These are phyloP conservation scores for Diaporthe destruens DNA, from an alignment of 2,329 filamentous ascomycete genomes.

Conservation along the genomic window DNA sequence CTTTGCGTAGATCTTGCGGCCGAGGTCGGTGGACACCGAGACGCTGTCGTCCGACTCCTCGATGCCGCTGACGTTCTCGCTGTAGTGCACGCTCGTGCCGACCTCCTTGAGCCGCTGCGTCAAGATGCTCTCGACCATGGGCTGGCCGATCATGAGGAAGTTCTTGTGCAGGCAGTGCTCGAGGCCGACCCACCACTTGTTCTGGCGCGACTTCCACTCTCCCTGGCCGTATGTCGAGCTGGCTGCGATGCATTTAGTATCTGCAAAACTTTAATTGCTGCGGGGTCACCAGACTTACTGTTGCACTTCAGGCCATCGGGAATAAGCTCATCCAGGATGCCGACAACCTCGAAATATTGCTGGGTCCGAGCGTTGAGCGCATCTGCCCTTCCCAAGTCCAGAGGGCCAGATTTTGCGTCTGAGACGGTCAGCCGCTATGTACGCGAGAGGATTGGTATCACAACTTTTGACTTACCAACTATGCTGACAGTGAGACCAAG, in stretches of 20 bases:
- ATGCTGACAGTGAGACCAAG: slow-evolving; percentile 57
- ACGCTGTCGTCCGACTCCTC: slow-evolving; percentile 47
- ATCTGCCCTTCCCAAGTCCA: slow-evolving; percentile 60
- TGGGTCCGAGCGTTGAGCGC: slow-evolving; percentile 63
- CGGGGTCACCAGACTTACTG: slow-evolving; percentile 49
- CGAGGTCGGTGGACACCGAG: slow-evolving; percentile 48
- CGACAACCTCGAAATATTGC: slow-evolving; percentile 60
- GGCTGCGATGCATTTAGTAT: background rate
- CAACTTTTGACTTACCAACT: slow-evolving; percentile 48
- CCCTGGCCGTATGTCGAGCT: slow-evolving; percentile 61
- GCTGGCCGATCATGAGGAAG: slow-evolving; percentile 64
- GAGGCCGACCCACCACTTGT: slow-evolving; percentile 61
- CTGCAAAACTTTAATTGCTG: accelerated
- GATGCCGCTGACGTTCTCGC: slow-evolving; percentile 53
- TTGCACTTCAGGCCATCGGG: slow-evolving; percentile 61
- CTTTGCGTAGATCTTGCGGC: slow-evolving; percentile 50
- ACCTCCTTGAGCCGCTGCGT: slow-evolving; percentile 49
- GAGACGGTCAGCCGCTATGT: background rate
- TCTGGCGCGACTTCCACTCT: slow-evolving; percentile 61
- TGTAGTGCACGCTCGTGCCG: slow-evolving; percentile 51
- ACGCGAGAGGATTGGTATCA: no score
- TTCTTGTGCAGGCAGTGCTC: slow-evolving; percentile 60
- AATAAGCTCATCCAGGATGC: slow-evolving; percentile 57
- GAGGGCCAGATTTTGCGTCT: slow-evolving; percentile 55
- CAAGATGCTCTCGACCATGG: slow-evolving; percentile 58